phyloP scores from a whole-genome alignment of 2,329 filamentous ascomycete genomes.

The Zelopaecilomyces penicillatus region DNA sequence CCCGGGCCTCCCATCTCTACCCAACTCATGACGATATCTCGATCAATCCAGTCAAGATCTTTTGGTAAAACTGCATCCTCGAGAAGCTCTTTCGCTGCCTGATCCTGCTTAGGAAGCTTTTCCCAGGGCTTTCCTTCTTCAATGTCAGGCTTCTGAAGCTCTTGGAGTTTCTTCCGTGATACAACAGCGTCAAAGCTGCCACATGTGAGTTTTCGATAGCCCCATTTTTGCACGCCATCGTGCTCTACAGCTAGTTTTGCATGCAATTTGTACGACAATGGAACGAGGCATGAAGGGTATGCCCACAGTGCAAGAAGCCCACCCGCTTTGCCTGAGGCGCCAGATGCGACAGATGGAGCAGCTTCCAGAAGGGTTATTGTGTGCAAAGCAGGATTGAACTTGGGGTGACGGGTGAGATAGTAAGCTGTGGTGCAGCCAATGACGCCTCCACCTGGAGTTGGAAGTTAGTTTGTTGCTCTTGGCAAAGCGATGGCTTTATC shows the following conservation, averaged over 20 bases:
- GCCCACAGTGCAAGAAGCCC: conserved; percentile 88
- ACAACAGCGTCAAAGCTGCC: conserved; percentile 46
- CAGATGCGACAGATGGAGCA: conserved; percentile 70
- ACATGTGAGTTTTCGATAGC: conserved; percentile 72
- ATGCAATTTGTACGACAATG: conserved; percentile 77
- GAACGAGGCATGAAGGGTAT: conserved; percentile 76
- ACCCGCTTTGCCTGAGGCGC: conserved; percentile 89
- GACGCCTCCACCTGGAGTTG: conserved; percentile 67
- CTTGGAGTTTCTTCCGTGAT: conserved; percentile 25
- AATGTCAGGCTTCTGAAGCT: conserved; percentile 16
- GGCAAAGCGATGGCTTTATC: conserved; percentile 1
- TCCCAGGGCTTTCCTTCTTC: conserved; percentile 44
- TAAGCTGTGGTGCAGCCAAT: conserved; percentile 90
- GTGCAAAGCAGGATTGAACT: conserved; percentile 66
- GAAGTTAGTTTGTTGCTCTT: conserved; percentile 1
- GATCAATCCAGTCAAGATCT: conserved; percentile 79
- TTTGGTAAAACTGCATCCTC: conserved; percentile 57
- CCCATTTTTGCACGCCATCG: conserved; percentile 70
- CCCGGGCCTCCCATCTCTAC: conserved; percentile 68
- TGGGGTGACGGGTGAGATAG: conserved; percentile 77
- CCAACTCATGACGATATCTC: conserved; percentile 59
- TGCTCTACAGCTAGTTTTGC: conserved; percentile 78
- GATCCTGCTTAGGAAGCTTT: conserved; percentile 53
- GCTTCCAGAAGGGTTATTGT: conserved; percentile 84
- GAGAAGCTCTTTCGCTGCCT: conserved; percentile 36